phyloP scores from a whole-genome alignment of 495 filamentous ascomycete genomes.

The Neurospora sp. region DNA sequence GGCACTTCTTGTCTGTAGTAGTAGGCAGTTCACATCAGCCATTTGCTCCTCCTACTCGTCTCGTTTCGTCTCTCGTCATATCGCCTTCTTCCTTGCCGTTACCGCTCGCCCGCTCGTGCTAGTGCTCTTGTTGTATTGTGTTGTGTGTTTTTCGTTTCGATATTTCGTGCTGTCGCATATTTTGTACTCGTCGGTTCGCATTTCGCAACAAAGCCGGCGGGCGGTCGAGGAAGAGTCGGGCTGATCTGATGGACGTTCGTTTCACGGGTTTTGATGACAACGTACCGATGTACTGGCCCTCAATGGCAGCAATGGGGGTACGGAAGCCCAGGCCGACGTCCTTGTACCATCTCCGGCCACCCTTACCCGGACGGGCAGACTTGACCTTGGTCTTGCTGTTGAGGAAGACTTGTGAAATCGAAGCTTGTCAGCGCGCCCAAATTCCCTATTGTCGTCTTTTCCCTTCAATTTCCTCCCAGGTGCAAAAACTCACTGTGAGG shows the following conservation, averaged over 20 bases:
- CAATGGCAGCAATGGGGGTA: constrained; percentile 95
- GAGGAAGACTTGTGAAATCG: constrained; percentile 56
- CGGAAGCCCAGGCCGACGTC: constrained; percentile 97
- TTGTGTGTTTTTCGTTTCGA: neutral
- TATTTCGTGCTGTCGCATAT: neutral
- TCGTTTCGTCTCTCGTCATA: neutral
- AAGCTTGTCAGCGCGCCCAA: constrained; percentile 10
- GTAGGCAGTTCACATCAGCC: neutral
- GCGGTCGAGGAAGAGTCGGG: neutral
- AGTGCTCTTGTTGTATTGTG: neutral
- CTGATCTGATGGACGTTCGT: neutral
- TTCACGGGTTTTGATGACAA: constrained; percentile 12
- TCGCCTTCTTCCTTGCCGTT: neutral
- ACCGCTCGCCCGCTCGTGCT: neutral
- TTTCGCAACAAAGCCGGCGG: neutral
- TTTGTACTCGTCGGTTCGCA: neutral
- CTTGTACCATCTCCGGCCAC: constrained; percentile 93
- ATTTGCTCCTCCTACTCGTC: neutral
- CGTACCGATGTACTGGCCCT: constrained; percentile 98
- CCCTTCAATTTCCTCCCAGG: neutral
- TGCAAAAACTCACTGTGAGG: constrained; percentile 56
- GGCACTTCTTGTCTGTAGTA: constrained; percentile 96
- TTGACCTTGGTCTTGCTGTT: constrained; percentile 87
- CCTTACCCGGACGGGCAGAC: constrained; percentile 71
- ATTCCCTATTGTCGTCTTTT: neutral